Conservation (phyloP, 495 filamentous ascomycete species). For the Neurospora discreta region DNA sequence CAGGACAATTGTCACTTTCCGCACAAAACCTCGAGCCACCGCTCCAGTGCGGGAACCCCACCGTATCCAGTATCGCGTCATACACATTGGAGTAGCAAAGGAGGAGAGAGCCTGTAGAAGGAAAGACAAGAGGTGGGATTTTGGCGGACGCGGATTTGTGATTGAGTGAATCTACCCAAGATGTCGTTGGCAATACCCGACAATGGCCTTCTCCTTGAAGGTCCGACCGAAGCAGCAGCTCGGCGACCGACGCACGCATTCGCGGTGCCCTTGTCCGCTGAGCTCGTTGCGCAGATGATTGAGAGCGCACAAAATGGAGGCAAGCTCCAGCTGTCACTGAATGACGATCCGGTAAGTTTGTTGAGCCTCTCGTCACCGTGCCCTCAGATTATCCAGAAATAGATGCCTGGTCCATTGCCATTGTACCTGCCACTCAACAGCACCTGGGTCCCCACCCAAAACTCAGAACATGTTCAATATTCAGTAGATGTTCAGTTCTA, state of each 20-base stretch:
- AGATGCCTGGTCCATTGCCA: neutral
- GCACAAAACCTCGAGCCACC: neutral
- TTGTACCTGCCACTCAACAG: constrained; percentile 2
- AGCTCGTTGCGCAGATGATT: constrained; percentile 59
- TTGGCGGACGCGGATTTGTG: constrained; percentile 1
- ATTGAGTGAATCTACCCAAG: constrained; percentile 5
- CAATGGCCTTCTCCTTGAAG: constrained; percentile 32
- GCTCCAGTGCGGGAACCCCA: neutral
- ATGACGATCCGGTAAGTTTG: constrained; percentile 43
- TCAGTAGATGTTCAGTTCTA: neutral
- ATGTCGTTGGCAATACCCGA: constrained; percentile 32
- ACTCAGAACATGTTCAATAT: neutral
- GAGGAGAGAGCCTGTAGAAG: neutral
- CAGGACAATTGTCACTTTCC: neutral
- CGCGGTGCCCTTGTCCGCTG: constrained; percentile 54
- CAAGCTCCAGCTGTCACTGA: constrained; percentile 46
- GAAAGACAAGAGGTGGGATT: constrained; percentile 1
- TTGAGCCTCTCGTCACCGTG: constrained; percentile 6
- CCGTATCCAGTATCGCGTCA: neutral
- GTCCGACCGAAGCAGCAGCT: constrained; percentile 23
- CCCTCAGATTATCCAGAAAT: neutral
- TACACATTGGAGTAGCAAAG: neutral
- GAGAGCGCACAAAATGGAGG: constrained; percentile 52
- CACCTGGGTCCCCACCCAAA: neutral
- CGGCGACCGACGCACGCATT: constrained; percentile 40